Evolutionary conservation across 805 yeast genomes (phyloP), one percentile per base, ranked within the genome.

Genomic region (Priceomyces medius): DNA sequence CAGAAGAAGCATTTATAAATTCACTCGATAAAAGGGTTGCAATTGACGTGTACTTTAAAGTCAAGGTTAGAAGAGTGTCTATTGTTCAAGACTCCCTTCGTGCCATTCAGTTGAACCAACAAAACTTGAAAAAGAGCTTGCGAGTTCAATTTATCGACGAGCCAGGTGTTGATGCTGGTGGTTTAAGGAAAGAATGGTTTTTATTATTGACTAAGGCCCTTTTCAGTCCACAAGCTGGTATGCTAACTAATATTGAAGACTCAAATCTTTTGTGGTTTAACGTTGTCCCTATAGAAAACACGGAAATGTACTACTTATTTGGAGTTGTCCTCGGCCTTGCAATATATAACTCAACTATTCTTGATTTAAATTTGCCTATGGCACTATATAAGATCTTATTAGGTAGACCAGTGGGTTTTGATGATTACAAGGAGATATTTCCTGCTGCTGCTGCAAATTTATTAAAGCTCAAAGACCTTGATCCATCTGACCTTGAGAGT

Each of bases 111-210:
- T 61, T 70, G 3, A 79, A 79, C 51, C 72, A 68, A 31, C 58
- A 60, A 8, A 87, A 86, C 53, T 68, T 89, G 43, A 80, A 84
- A 51, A 89, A 90, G 55, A 77, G 88, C 1, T 62, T 91, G 21
- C 75, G 80, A 46, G 83, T 93, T 7, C 90, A 86, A 52, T 91
- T 93, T 59, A 66, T 83, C 3, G 82, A 82, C 44, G 99, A 91
- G 56, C 95, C 90, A 0, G 99, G 98, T 0, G 77, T 91, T 17
- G 99, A 91, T 66, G 97, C 89, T 0, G 98, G 99, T 2, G 99
- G 99, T 0, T 71, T 91, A 44, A 80, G 84, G 53, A 90, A 89
- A 55, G 99, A 91, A 55, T 91, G 99, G 99, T 90, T 93, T 60
- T 68, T 80, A 36, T 63, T 90, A 29, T 66, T 93, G 29, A 81